Percentiles rank a stretch among this genome's conserved stretches.
Conservation (phyloP, 805 yeast genomes). For the Saccharomyces kudriavzevii region DNA sequence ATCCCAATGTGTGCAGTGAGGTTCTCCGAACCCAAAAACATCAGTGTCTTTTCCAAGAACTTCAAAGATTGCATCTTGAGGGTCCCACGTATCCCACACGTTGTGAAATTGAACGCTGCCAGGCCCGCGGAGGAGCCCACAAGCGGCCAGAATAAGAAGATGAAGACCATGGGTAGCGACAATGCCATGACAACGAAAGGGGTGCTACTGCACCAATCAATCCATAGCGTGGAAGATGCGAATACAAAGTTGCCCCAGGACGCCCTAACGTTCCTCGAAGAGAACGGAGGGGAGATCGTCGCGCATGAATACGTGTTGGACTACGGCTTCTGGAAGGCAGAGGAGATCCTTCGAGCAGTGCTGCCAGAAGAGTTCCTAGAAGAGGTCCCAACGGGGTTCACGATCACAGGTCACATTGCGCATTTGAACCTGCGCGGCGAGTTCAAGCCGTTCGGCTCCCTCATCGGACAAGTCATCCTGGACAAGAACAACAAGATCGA, state of each 20-base stretch:
- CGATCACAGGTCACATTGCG: conserved; percentile 92
- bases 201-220: conserved; percentile 51
- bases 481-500: conserved; percentile 72
- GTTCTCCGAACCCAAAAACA: conserved; percentile 56
- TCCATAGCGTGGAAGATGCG: conserved; percentile 35
- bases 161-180: conserved; percentile 21
- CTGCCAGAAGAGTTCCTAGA: conserved; percentile 59
- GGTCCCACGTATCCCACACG: conserved; percentile 62
- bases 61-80: conserved; percentile 55
- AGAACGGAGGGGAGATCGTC: conserved; percentile 38
- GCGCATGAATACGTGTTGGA: conserved; percentile 51
- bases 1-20: conserved; percentile 58
- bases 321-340: conserved; percentile 82
- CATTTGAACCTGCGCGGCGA: conserved; percentile 81
- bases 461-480: conserved; percentile 84
- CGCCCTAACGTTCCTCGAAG: conserved; percentile 40
- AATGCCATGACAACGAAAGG: conserved; percentile 28
- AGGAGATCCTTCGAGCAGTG: conserved; percentile 71
- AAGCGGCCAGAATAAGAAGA: conserved; percentile 7
- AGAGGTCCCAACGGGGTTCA: conserved; percentile 84
- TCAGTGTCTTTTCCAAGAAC: conserved; percentile 54
- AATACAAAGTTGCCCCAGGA: conserved; percentile 33
- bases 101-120: conserved; percentile 37
- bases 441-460: conserved; percentile 67
- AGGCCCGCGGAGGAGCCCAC: conserved; percentile 2